phyloP scores from a whole-genome alignment of 352 stramenopile species.

The Hyaloperonospora brassicae region DNA sequence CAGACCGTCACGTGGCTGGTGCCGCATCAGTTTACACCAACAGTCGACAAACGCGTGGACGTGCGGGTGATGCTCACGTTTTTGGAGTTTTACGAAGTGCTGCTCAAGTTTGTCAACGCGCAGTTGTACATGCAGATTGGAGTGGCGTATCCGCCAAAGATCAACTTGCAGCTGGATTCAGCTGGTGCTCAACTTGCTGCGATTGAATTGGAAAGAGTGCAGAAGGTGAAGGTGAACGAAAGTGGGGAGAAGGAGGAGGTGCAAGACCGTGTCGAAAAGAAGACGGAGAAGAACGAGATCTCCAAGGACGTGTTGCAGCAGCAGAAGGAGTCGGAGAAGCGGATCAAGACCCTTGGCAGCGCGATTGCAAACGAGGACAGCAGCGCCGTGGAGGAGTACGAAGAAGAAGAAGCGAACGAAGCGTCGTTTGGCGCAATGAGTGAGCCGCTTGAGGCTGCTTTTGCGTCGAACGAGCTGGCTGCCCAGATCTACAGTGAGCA shows the following conservation, averaged over 20 bases:
- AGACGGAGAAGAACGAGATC: slow-evolving; percentile 27
- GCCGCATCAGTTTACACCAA: slow-evolving; percentile 97
- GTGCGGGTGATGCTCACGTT: slow-evolving; percentile 99
- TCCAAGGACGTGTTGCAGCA: slow-evolving; percentile 47
- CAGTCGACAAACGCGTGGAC: slow-evolving; percentile 95
- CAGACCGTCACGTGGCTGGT: slow-evolving; percentile 96
- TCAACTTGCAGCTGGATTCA: slow-evolving; percentile 77
- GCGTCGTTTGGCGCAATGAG: slow-evolving; percentile 78
- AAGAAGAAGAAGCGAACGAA: slow-evolving; percentile 53
- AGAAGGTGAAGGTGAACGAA: slow-evolving; percentile 28
- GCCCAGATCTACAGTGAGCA: slow-evolving; percentile 69
- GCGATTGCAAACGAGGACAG: slow-evolving; percentile 30
- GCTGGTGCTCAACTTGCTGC: slow-evolving; percentile 63
- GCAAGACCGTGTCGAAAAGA: slow-evolving; percentile 14
- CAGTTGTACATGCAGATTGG: slow-evolving; percentile 96
- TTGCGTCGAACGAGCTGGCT: slow-evolving; percentile 73
- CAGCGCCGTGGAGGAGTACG: slow-evolving; percentile 57
- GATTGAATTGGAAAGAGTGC: slow-evolving; percentile 54
- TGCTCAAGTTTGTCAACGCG: slow-evolving; percentile 98
- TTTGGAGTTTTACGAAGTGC: slow-evolving; percentile 98
- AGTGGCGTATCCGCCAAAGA: slow-evolving; percentile 91
- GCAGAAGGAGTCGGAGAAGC: slow-evolving; percentile 85
- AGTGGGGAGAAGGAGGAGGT: slow-evolving; percentile 24
- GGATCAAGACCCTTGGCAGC: slow-evolving; percentile 61
- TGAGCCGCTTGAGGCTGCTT: slow-evolving; percentile 87